phyloP scores from a whole-genome alignment of 441 rosid species.

The Populus tomentosa region DNA sequence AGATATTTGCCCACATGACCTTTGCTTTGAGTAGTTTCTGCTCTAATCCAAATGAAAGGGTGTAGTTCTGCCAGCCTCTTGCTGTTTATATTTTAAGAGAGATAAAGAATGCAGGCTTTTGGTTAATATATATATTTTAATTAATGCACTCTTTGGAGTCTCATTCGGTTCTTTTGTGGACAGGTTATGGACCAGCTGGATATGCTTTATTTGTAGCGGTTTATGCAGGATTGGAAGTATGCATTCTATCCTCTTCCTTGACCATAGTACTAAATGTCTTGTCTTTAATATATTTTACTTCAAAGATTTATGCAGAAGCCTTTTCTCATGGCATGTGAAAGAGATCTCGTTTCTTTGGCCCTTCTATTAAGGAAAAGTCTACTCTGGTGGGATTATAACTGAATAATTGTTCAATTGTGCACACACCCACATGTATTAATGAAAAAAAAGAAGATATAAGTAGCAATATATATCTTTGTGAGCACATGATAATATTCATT shows the following conservation, averaged over 20 bases:
- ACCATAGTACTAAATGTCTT: neutral
- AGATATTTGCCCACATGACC: neutral
- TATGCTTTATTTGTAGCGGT: slow-evolving; percentile 87
- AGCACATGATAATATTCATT: neutral
- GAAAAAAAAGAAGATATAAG: neutral
- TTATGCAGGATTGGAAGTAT: slow-evolving; percentile 91
- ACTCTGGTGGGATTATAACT: neutral
- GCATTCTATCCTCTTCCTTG: slow-evolving; percentile 14
- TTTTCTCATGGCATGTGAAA: no score
- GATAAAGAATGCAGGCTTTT: neutral
- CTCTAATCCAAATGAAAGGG: neutral
- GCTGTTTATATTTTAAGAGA: neutral
- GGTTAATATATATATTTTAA: neutral
- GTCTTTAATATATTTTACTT: no score
- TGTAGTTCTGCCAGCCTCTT: neutral
- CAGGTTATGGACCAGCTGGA: slow-evolving; percentile 96
- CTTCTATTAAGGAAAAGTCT: neutral
- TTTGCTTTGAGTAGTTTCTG: neutral
- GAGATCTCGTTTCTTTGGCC: no score
- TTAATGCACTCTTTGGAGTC: neutral
- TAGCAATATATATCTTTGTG: neutral
- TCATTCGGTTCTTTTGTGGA: slow-evolving; percentile 6
- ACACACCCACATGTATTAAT: neutral
- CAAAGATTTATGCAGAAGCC: no score
- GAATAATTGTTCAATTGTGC: neutral